Evolutionary conservation across 78 protist genomes (phyloP), one percentile per base, ranked within the genome.

Genomic region (Ministeria vibrans): DNA sequence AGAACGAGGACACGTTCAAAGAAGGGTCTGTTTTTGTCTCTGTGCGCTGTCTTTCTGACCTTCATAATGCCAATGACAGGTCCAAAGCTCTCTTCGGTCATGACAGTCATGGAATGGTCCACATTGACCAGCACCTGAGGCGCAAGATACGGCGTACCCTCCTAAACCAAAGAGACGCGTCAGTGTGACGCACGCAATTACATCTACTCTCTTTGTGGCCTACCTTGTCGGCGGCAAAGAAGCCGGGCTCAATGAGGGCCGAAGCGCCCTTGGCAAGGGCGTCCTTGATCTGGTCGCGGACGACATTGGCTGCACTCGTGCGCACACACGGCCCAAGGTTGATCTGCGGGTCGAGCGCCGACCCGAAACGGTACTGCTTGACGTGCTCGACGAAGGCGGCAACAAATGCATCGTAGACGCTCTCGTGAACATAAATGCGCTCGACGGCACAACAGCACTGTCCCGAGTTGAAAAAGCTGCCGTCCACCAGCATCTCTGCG

Each of bases 61-160:
- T 77, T 77, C 81, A 77, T 77, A 4, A 77, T 77, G 41, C 81
- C 81, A 18, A 77, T 77, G 44, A 77, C 81, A 2, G 81, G 81
- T 11, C 81, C 81, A 27, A 77, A 77, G n/a, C 51, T 36, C 72
- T 77, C 81, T 34, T 77, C 81, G 34, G n/a, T 30, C 81, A 77
- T 77, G 20, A 77, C 81, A 7, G 45, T 25, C 81, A 77, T 77
- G 46, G 42, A 22, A 28, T 77, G 81, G 44, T 53, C 27, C 28
- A 77, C 81, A 46, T 77, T 32, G 2, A 62, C 71, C n/a, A 77
- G 72, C 49, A 77, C 81, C 27, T 55, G 71, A 3, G 81, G 81
- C 4, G 75, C 69, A 49, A 77, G n/a, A 44, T 77, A 77, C 41
- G 81, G 72, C 18, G 73, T 38, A 32, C 71, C 71, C 34, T 20